Conservation (phyloP, 1,284 basidiomycete genomes). For the Leucoagaricus sp. region DNA sequence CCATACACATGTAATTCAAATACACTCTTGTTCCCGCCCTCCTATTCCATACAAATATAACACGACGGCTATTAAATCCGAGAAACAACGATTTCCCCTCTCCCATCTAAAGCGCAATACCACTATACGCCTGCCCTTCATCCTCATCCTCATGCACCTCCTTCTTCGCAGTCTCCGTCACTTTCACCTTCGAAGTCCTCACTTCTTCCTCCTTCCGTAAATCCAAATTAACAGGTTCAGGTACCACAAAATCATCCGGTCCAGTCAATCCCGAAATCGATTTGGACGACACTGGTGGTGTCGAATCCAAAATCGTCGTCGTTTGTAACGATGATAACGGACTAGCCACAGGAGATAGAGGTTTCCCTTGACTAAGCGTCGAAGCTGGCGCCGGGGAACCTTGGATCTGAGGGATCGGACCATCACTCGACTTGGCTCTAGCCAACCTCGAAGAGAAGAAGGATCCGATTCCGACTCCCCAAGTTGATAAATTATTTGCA, state of each 20-base stretch:
- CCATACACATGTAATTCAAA: too few species aligned
- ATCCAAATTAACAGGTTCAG: background rate
- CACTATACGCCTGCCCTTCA: background rate
- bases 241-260: background rate
- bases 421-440: conserved; percentile 6
- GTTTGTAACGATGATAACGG: background rate
- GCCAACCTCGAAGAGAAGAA: conserved; percentile 45
- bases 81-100: background rate
- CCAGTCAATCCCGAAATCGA: background rate
- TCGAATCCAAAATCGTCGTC: background rate
- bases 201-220: background rate
- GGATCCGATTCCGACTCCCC: conserved; percentile 65
- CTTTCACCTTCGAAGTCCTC: background rate
- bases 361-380: background rate
- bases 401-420: background rate
- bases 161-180: background rate
- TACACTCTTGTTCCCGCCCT: too few species aligned
- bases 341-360: background rate
- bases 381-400: background rate
- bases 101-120: conserved; percentile 6
- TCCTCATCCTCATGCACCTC: background rate
- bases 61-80: too few species aligned
- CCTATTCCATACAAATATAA: background rate
- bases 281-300: background rate
- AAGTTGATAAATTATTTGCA: conserved; percentile 39